Conservation (phyloP, 306 rosid species). For the Rubus idaeus region DNA sequence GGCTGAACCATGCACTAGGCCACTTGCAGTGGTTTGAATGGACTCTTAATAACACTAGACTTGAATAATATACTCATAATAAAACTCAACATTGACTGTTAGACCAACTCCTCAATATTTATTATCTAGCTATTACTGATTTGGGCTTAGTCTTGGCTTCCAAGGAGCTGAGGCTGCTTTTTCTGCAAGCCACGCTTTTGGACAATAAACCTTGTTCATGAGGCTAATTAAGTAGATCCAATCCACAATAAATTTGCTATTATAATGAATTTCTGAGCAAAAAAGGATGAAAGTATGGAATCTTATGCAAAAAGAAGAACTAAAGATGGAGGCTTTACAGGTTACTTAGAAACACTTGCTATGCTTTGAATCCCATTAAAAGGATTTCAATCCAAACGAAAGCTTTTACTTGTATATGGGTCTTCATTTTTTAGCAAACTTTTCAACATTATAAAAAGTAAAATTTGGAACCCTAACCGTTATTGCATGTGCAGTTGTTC, state of each 20-base stretch:
- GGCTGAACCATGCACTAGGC: too few species aligned
- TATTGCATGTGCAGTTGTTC: slow-evolving; percentile 11
- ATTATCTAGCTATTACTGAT: background rate
- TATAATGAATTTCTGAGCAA: background rate
- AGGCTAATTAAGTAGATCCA: too few species aligned
- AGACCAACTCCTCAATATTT: too few species aligned
- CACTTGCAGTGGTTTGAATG: too few species aligned
- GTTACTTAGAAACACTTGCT: background rate
- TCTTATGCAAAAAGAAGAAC: background rate
- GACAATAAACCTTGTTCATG: too few species aligned
- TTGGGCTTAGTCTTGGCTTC: too few species aligned
- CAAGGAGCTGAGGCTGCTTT: too few species aligned
- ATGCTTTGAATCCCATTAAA: background rate
- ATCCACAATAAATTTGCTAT: too few species aligned
- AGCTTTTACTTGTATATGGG: background rate
- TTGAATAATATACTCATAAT: background rate
- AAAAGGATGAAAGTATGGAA: background rate
- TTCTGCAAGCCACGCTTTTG: too few species aligned
- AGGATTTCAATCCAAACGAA: background rate
- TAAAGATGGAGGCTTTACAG: background rate
- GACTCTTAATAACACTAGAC: background rate
- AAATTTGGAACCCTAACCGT: background rate
- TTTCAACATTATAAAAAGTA: background rate
- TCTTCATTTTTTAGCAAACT: background rate
- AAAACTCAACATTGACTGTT: too few species aligned